A percentile compares a stretch with the other conserved stretches of the same genome.
Conservation (phyloP, 805 yeast species). For the Candida easanensis region DNA sequence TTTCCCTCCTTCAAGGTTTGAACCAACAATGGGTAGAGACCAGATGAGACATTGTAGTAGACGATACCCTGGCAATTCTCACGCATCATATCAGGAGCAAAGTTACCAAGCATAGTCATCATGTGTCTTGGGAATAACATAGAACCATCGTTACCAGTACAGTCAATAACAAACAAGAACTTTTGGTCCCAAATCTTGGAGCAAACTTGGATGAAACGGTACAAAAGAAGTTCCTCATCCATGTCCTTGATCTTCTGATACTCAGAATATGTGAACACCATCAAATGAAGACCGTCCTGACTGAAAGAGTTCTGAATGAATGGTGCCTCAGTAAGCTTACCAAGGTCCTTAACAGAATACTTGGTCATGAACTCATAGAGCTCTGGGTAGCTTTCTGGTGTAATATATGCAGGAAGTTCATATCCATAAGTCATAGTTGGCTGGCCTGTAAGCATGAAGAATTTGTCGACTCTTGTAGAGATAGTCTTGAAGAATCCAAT, state of each 20-base stretch:
- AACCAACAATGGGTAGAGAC: constrained; percentile 25
- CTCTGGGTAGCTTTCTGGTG: constrained; percentile 47
- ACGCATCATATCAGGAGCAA: constrained; percentile 51
- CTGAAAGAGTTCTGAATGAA: constrained; percentile 64
- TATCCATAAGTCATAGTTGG: constrained; percentile 55
- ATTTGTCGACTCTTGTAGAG: constrained; percentile 44
- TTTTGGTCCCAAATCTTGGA: constrained; percentile 71
- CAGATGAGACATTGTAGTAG: constrained; percentile 40
- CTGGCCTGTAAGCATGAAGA: constrained; percentile 52
- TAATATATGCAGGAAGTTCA: constrained; percentile 53
- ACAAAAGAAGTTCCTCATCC: constrained; percentile 52
- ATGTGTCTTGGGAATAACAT: constrained; percentile 30
- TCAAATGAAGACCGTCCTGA: constrained; percentile 69
- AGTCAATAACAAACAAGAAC: constrained; percentile 62
- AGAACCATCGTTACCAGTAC: constrained; percentile 52
- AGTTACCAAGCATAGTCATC: constrained; percentile 35
- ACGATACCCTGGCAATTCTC: constrained; percentile 52
- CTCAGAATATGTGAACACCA: constrained; percentile 48
- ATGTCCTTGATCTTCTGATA: constrained; percentile 33
- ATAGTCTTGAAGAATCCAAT: constrained; percentile 21
- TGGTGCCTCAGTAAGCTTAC: constrained; percentile 38
- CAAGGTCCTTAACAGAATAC: constrained; percentile 53
- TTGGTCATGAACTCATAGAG: constrained; percentile 74
- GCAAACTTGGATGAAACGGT: constrained; percentile 59
- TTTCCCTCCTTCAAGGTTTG: constrained; percentile 24